Percentiles rank a stretch among this genome's conserved stretches.
Conservation (phyloP, 108 stramenopile species). For the Licmophora abbreviata region DNA sequence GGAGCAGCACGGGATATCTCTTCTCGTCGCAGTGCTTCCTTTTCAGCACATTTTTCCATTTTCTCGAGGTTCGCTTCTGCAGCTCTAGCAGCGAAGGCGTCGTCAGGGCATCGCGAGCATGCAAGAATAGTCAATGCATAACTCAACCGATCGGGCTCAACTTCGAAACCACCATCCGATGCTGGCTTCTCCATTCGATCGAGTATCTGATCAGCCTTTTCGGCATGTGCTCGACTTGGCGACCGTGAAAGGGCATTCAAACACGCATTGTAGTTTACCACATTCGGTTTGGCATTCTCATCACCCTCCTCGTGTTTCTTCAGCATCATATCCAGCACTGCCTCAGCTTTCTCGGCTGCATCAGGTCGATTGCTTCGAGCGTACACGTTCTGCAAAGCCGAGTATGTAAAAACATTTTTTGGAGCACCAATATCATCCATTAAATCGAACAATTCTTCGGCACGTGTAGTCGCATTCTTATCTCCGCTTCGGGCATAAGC, state of each 20-base stretch:
- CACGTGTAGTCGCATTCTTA: conserved; percentile 13
- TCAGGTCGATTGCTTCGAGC: conserved; percentile 18
- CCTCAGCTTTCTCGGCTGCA: conserved; percentile 29
- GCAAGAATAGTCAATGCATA: conserved; percentile 56
- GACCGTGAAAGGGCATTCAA: conserved; percentile 26
- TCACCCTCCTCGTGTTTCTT: conserved; percentile 46
- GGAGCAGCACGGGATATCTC: conserved; percentile 30
- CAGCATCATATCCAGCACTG: conserved; percentile 38
- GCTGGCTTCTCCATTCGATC: conserved; percentile 22
- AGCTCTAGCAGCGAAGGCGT: conserved; percentile 10
- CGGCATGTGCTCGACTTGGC: conserved; percentile 10
- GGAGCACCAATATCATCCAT: conserved; percentile 28
- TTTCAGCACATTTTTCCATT: conserved; percentile 31
- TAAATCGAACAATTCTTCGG: conserved; percentile 19
- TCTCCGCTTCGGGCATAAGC: conserved; percentile 38
- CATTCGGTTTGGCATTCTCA: conserved; percentile 48
- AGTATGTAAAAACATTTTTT: conserved; percentile 45
- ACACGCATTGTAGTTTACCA: conserved; percentile 47
- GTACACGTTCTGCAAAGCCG: conserved; percentile 58
- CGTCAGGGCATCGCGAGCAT: conserved; percentile 36
- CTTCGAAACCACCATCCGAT: conserved; percentile 18
- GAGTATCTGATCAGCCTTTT: conserved; percentile 19
- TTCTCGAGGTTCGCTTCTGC: conserved; percentile 23
- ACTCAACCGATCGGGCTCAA: conserved; percentile 60
- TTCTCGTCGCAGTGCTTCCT: conserved; percentile 59